Percentiles rank a stretch among this genome's conserved stretches.
Evolutionary conservation across 2,329 filamentous ascomycete species (phyloP).

Genomic region (Gremmenia infestans): DNA sequence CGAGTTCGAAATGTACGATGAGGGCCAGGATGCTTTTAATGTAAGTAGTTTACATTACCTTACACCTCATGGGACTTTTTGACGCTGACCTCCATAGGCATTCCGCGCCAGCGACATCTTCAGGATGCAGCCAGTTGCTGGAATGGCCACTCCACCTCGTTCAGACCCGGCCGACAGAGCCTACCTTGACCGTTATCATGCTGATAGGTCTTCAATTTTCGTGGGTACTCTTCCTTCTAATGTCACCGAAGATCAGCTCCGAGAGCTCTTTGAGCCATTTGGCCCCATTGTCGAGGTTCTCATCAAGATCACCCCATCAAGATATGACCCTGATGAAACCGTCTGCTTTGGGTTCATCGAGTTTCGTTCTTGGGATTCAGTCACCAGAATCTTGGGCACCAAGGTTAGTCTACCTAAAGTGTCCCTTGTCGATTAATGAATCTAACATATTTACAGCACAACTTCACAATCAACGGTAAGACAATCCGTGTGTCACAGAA

Average conservation of each 20-base stretch:
- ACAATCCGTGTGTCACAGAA: conserved; percentile 28
- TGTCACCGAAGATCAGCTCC: conserved; percentile 35
- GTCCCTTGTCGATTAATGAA: not conserved
- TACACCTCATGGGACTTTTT: not conserved
- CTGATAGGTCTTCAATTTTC: conserved; percentile 44
- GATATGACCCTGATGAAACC: conserved; percentile 23
- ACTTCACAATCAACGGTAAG: conserved; percentile 20
- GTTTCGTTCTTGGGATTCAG: conserved; percentile 22
- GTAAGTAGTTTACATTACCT: conserved; percentile 34
- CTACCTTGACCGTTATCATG: conserved; percentile 36
- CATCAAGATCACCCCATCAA: conserved; percentile 29
- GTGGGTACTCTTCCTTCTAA: conserved; percentile 41
- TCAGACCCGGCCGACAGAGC: conserved; percentile 11
- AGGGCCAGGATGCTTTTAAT: conserved; percentile 42
- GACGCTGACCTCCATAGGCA: conserved; percentile 17
- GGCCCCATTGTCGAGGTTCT: conserved; percentile 36
- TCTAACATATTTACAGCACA: conserved; percentile 17
- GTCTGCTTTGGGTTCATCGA: conserved; percentile 34
- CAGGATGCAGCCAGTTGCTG: conserved; percentile 34
- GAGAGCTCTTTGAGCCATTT: conserved; percentile 34
- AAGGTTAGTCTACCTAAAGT: conserved; percentile 18
- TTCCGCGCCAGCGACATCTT: conserved; percentile 27
- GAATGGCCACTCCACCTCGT: conserved; percentile 15
- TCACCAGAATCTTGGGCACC: conserved; percentile 16
- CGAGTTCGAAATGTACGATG: conserved; percentile 47